Evolutionary conservation across 257 asterid genomes (phyloP).

Genomic region (Salvia miltiorrhiza): DNA sequence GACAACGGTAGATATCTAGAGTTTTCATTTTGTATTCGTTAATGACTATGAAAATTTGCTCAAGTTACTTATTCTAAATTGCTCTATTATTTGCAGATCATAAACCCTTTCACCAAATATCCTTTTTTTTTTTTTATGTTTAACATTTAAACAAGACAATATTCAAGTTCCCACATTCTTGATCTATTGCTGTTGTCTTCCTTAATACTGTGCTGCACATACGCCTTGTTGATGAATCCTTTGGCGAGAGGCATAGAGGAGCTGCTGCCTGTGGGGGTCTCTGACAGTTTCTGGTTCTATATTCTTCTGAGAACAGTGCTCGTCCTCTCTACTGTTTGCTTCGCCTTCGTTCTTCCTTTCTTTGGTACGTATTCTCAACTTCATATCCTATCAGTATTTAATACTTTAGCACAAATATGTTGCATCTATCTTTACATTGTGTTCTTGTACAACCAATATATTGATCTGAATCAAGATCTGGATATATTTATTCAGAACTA

Average conservation of each 20-base stretch:
- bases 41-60: neutral
- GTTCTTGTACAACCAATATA: neutral
- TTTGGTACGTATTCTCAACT: slow-evolving; percentile 48
- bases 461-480: neutral
- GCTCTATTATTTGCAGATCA: slow-evolving; percentile 49
- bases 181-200: slow-evolving; percentile 17
- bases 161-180: neutral
- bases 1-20: slow-evolving; percentile 58
- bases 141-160: neutral
- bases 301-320: slow-evolving; percentile 61
- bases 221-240: slow-evolving; percentile 82
- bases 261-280: slow-evolving; percentile 47
- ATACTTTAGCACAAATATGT: neutral
- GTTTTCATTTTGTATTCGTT: neutral
- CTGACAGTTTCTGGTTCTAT: slow-evolving; percentile 53
- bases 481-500: neutral
- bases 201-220: slow-evolving; percentile 49
- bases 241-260: slow-evolving; percentile 72
- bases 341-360: slow-evolving; percentile 78
- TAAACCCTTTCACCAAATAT: slow-evolving; percentile 81
- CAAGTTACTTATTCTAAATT: neutral
- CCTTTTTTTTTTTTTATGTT: slow-evolving; percentile 24
- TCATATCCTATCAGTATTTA: neutral
- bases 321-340: slow-evolving; percentile 60
- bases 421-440: no score